Evolutionary conservation across 2,329 filamentous ascomycete species (phyloP).

Genomic region (Stagonosporopsis tanaceti): DNA sequence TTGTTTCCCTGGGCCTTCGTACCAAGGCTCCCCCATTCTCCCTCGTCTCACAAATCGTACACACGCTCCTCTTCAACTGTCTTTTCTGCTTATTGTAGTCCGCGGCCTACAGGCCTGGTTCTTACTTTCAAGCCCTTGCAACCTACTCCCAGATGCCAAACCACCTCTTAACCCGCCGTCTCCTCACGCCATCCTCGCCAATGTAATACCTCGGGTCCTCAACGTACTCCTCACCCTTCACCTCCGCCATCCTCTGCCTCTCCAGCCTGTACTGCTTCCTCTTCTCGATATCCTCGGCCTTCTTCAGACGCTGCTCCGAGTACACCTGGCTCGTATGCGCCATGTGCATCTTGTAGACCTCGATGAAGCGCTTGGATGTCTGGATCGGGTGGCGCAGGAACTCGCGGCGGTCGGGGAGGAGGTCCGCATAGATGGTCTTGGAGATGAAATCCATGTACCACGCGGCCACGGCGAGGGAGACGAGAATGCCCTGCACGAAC

Average conservation of each 20-base stretch:
- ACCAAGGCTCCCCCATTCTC: background rate
- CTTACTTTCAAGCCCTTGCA: background rate
- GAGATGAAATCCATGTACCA: conserved; percentile 80
- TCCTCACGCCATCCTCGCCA: conserved; percentile 52
- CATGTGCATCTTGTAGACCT: conserved; percentile 80
- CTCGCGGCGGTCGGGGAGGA: conserved; percentile 75
- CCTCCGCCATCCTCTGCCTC: conserved; percentile 48
- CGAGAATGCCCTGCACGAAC: conserved; percentile 66
- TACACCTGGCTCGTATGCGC: conserved; percentile 74
- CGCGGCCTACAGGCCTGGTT: background rate
- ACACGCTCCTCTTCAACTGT: background rate
- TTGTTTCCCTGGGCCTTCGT: background rate
- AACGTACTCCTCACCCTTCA: conserved; percentile 46
- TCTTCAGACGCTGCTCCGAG: conserved; percentile 73
- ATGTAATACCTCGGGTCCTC: conserved; percentile 50
- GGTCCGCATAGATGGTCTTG: conserved; percentile 79
- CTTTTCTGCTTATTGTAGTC: background rate
- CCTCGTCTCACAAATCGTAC: conserved; percentile 4
- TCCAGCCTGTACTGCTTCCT: conserved; percentile 79
- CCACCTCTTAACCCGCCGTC: conserved; percentile 77
- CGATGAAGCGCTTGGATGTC: conserved; percentile 69
- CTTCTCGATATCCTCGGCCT: conserved; percentile 87
- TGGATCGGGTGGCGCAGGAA: conserved; percentile 74
- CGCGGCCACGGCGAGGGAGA: conserved; percentile 73
- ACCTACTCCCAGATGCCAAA: conserved; percentile 74